Base-by-base conservation (phyloP, 2,329 filamentous ascomycete species). In the Colletotrichum tropicale region DNA sequence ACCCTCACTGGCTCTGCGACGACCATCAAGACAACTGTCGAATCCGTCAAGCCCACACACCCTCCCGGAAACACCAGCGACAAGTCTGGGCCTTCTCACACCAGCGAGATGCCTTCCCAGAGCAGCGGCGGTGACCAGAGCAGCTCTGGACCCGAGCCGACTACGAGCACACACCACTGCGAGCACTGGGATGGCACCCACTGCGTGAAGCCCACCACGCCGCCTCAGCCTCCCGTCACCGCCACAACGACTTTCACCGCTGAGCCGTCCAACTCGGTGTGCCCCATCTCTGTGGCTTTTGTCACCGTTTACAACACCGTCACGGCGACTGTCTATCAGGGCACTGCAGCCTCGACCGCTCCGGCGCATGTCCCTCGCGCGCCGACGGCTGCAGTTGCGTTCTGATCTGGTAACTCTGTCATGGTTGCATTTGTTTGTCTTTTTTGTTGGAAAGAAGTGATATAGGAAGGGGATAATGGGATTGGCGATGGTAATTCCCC, bases 281-380 rank as follows among this genome's bases (percentile, higher is more conserved):
- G 81, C 68, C 66, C 78, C 15, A 72, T 80, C 26, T 82, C 80
- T 7, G 84, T 83, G 30, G 82, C 80, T 56, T 80, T 84, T 28
- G 76, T 80, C 13, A 85, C 84, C 16, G 78, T 82, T 38, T 86
- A 83, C 77, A 85, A 85, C 78, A 86, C 84, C 2, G 78, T 85
- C n/a, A 74, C 80, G 18, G 79, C 82, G 71, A 85, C 83, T 8
- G 78, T 83, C 34, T 71, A 76, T n/a, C 66, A 69, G 34, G 55
- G 24, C 10, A 15, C 32, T 4, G 28, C 71, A 8, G 61, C 36
- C 38, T 26, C 67, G n/a, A 75, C 73, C 7, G 34, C 48, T 16
- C 38, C 30, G 18, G 43, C 36, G 9, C 70, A 73, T 43, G 18
- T 43, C n/a, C 73, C 73, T 16, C 73, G 73, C 26, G 64, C 73